Evolutionary conservation across 1,284 basidiomycete species (phyloP), one percentile per base, ranked within the genome.

Genomic region (Papiliotrema flavescens): DNA sequence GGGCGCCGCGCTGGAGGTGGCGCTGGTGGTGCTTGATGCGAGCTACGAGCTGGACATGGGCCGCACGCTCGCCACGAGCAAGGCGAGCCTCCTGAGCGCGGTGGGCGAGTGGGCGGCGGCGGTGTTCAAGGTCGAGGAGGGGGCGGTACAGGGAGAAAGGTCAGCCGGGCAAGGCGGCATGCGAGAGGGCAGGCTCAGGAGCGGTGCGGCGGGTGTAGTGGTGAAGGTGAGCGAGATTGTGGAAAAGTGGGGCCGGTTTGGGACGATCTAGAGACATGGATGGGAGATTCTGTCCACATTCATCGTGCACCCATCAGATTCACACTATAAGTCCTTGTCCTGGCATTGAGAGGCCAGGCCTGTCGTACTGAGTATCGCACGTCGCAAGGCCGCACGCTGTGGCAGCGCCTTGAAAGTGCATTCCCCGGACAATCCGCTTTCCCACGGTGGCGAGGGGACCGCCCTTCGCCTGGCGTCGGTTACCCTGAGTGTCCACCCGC

Each of bases 101-200:
- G 76, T 82, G 0, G 85, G 85, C 9, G 89, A 92, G 67, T 96
- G 91, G 91, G 89, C 88, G 0, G 80, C 80, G 7, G 79, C 79
- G 37, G 79, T 93, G 2, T 88, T 94, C 64, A 76, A 79, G 7
- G 73, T 71, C 34, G 71, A 91, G 54, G 88, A 89, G 60, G 28
- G 28, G 28, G 28, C 28, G 11, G 80, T 80, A 51, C 89, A 90
- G 0, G 70, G 81, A 34, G 80, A 78, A 51, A 77, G 85, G 5
- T 62, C 55, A 14, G 75, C 79, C 39, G 87, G 85, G 5, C 83
- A 83, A 28, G 88, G 87, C n/a, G 88, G 86, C 0, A 67, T 47
- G 24, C 54, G 60, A 14, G 75, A 74, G 46, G 73, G 73, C 1
- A 61, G 81, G 55, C 68, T 90, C 40, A 81, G 81, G 47, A 82